Evolutionary conservation across 768 basidiomycete genomes (phyloP).

Genomic region (Leccinum olivaceopallidum): DNA sequence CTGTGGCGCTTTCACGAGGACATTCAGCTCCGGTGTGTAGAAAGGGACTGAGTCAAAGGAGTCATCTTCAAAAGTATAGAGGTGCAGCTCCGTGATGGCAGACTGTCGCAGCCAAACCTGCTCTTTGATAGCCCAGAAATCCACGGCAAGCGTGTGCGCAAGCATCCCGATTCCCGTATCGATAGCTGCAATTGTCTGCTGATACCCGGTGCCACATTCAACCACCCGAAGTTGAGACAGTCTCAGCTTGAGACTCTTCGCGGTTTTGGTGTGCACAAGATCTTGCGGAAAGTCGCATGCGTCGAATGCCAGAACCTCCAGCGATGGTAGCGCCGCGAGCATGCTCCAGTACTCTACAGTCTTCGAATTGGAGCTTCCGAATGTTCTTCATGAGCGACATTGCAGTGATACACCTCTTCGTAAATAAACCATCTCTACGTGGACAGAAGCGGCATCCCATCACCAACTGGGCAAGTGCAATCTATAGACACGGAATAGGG

Average conservation of each 20-base stretch:
- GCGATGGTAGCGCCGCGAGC: too few species aligned
- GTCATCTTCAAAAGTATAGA: neutral
- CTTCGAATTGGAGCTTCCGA: too few species aligned
- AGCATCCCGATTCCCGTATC: neutral
- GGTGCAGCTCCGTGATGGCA: neutral
- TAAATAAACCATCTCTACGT: neutral
- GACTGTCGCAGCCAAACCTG: neutral
- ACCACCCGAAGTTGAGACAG: neutral
- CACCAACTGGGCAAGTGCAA: too few species aligned
- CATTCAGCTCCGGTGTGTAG: neutral
- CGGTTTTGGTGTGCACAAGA: neutral
- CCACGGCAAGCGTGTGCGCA: neutral
- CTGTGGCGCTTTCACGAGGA: neutral
- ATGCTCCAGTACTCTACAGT: neutral
- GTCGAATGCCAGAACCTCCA: too few species aligned
- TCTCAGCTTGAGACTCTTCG: neutral
- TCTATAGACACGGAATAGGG: too few species aligned
- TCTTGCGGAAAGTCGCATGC: neutral
- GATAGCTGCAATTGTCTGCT: neutral
- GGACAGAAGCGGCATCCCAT: too few species aligned
- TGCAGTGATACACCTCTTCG: neutral
- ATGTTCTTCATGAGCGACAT: neutral
- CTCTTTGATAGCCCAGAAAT: neutral
- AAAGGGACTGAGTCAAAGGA: neutral
- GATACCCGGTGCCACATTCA: neutral